Conservation (phyloP, 2,329 filamentous ascomycete genomes). For the Trichoderma semiorbis region DNA sequence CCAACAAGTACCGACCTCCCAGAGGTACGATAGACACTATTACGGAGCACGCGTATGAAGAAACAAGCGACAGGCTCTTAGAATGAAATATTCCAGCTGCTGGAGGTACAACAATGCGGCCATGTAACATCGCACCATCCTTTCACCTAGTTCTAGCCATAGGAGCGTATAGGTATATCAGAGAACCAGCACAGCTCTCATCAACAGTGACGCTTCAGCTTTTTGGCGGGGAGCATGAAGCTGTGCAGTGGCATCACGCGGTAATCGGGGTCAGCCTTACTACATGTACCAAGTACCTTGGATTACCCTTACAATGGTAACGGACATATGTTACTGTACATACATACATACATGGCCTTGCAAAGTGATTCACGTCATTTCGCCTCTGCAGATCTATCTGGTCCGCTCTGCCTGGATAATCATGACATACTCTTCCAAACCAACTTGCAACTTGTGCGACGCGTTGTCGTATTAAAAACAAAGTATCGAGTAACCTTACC, state of each 20-base stretch:
- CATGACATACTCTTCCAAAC: not conserved
- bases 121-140: accelerated
- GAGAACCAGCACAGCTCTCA: not conserved
- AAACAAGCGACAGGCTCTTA: not conserved
- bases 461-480: conserved; percentile 11
- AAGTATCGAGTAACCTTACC: conserved; percentile 13
- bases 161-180: not conserved
- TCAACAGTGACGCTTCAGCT: not conserved
- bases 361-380: not conserved
- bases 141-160: not conserved
- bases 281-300: not conserved
- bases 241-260: not conserved
- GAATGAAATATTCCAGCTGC: not conserved
- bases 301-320: not conserved
- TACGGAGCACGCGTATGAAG: not conserved
- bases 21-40: not conserved
- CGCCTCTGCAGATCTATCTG: not conserved
- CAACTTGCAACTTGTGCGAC: not conserved
- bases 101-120: not conserved
- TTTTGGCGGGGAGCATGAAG: not conserved
- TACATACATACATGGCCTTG: not conserved
- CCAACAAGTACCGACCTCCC: not conserved
- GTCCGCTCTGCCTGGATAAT: not conserved
- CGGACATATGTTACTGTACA: not conserved
- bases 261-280: not conserved